Evolutionary conservation across 352 stramenopile genomes (phyloP).

Genomic region (Blastocystis sp.): DNA sequence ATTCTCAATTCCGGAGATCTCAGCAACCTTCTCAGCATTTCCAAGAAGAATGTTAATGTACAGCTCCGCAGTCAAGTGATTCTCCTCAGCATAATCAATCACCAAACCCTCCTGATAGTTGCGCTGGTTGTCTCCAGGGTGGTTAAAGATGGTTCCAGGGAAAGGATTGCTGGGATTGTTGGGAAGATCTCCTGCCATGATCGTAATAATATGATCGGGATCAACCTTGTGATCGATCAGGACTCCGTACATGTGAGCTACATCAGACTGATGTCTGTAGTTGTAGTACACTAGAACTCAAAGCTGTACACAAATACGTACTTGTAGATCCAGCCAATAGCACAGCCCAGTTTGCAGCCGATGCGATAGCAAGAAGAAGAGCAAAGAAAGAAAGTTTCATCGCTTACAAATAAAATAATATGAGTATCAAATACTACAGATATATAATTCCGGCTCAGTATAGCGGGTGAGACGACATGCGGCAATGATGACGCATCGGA

Average conservation of each 20-base stretch:
- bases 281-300: neutral
- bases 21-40: conserved; percentile 67
- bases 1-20: conserved; percentile 64
- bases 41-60: conserved; percentile 79
- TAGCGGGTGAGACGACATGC: neutral
- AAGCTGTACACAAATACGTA: neutral
- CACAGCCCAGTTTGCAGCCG: conserved; percentile 35
- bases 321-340: conserved; percentile 32
- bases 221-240: conserved; percentile 78
- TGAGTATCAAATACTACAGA: neutral
- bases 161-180: conserved; percentile 75
- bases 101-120: conserved; percentile 71
- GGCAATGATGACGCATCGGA: too few species aligned
- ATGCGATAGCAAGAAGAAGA: conserved; percentile 19
- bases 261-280: conserved; percentile 79
- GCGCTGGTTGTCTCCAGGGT: conserved; percentile 69
- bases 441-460: neutral
- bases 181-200: conserved; percentile 82
- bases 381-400: conserved; percentile 37
- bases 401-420: conserved; percentile 18
- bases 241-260: conserved; percentile 78
- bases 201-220: conserved; percentile 78
- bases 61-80: conserved; percentile 72
- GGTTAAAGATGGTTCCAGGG: conserved; percentile 78
- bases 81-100: conserved; percentile 63